Conservation (phyloP, 257 asterid species). For the Capsicum pubescens region DNA sequence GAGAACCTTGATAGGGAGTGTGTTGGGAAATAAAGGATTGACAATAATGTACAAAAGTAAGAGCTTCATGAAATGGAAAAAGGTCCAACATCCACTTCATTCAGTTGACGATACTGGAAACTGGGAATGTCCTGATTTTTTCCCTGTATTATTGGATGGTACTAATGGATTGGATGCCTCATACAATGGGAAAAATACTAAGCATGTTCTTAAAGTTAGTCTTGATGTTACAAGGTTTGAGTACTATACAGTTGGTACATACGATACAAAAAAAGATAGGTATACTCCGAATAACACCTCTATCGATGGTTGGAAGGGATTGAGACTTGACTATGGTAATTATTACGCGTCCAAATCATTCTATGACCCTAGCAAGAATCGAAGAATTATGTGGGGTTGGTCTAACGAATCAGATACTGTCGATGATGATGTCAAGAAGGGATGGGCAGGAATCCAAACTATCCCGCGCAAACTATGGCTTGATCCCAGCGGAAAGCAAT, state of each 20-base stretch:
- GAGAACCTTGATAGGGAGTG: constrained; percentile 44
- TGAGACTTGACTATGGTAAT: constrained; percentile 42
- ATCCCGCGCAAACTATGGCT: constrained; percentile 51
- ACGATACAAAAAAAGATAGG: constrained; percentile 4
- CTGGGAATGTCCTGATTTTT: constrained; percentile 45
- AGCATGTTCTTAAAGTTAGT: constrained; percentile 35
- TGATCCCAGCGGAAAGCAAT: constrained; percentile 51
- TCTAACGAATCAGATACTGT: constrained; percentile 40
- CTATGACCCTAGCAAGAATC: constrained; percentile 30
- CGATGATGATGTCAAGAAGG: constrained; percentile 35
- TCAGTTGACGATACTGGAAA: constrained; percentile 31
- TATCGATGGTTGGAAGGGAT: constrained; percentile 35
- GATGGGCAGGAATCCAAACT: constrained; percentile 40
- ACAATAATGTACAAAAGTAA: constrained; percentile 46
- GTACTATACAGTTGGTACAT: constrained; percentile 38
- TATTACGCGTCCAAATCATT: constrained; percentile 41
- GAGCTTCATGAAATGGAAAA: constrained; percentile 39
- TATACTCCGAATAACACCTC: constrained; percentile 34
- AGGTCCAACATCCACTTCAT: constrained; percentile 33
- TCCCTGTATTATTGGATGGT: constrained; percentile 26
- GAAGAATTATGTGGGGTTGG: constrained; percentile 44
- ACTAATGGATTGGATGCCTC: constrained; percentile 35
- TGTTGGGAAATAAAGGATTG: constrained; percentile 36
- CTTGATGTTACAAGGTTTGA: constrained; percentile 39
- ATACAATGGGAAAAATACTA: neutral